Percentiles rank a stretch among this genome's conserved stretches.
Evolutionary conservation across 148 eudicot genomes (phyloP).

Genomic region (Beta vulgaris): DNA sequence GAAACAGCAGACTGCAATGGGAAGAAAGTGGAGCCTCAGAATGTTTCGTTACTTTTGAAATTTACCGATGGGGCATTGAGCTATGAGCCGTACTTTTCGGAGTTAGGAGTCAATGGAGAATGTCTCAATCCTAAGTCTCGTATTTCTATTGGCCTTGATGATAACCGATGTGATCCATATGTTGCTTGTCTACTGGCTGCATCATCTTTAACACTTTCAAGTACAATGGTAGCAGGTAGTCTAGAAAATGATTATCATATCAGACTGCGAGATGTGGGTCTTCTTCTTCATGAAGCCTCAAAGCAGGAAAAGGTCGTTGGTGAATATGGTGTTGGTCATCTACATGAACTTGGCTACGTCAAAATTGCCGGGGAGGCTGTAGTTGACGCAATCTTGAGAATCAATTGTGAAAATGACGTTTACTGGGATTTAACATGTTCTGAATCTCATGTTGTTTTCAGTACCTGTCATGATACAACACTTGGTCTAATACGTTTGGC

Average conservation of each 20-base stretch:
- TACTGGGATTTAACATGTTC: constrained; percentile 78
- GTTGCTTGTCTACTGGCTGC: constrained; percentile 78
- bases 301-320: constrained; percentile 28
- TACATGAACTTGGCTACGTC: constrained; percentile 65
- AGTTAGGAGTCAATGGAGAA: constrained; percentile 26
- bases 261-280: constrained; percentile 66
- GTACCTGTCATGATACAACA: constrained; percentile 90
- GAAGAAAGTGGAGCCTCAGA: constrained; percentile 30
- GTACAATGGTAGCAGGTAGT: constrained; percentile 36
- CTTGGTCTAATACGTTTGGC: constrained; percentile 60
- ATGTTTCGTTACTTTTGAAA: constrained; percentile 59
- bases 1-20: constrained; percentile 28
- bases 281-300: constrained; percentile 56
- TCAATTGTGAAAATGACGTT: constrained; percentile 44
- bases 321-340: constrained; percentile 48
- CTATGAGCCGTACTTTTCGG: constrained; percentile 68
- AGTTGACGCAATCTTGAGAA: constrained; percentile 52
- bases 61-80: constrained; percentile 81
- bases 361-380: constrained; percentile 73
- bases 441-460: constrained; percentile 52
- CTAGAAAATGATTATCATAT: constrained; percentile 48
- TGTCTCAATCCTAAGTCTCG: constrained; percentile 27
- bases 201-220: constrained; percentile 64
- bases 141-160: constrained; percentile 27
- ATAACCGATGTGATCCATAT: constrained; percentile 30